Conservation (phyloP, 805 yeast species). For the Metschnikowia baotianmanensis region DNA sequence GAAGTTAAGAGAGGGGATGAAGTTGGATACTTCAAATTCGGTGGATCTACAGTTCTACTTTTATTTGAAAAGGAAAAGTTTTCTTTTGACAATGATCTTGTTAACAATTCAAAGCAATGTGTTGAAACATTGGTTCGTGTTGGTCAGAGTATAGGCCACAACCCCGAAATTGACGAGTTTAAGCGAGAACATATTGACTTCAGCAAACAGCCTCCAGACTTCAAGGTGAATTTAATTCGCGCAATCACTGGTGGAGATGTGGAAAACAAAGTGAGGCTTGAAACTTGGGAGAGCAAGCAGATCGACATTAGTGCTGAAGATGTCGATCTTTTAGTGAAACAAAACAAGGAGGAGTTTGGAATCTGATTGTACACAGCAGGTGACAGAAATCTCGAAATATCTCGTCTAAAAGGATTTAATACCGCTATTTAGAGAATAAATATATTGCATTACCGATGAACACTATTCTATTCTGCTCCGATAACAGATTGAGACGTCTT, state of each 20-base stretch:
- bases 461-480: no score
- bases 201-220: slow-evolving; percentile 44
- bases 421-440: no score
- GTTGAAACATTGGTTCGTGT: slow-evolving; percentile 84
- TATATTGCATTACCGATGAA: no score
- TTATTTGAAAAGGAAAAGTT: slow-evolving; percentile 54
- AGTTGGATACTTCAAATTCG: slow-evolving; percentile 92
- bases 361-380: slow-evolving; percentile 1
- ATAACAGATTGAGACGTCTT: background rate
- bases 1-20: slow-evolving; percentile 69
- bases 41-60: slow-evolving; percentile 84
- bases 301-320: slow-evolving; percentile 25
- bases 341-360: slow-evolving; percentile 15
- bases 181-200: slow-evolving; percentile 47
- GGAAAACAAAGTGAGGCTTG: slow-evolving; percentile 27
- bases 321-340: slow-evolving; percentile 19
- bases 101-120: slow-evolving; percentile 61
- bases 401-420: no score
- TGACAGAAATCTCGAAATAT: no score
- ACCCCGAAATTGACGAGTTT: slow-evolving; percentile 47
- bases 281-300: slow-evolving; percentile 39
- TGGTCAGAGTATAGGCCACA: slow-evolving; percentile 90
- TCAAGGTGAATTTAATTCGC: slow-evolving; percentile 50
- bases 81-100: slow-evolving; percentile 70
- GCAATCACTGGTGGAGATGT: slow-evolving; percentile 57